Conservation (phyloP, 805 yeast species). For the Myxozyma lipomycoides region DNA sequence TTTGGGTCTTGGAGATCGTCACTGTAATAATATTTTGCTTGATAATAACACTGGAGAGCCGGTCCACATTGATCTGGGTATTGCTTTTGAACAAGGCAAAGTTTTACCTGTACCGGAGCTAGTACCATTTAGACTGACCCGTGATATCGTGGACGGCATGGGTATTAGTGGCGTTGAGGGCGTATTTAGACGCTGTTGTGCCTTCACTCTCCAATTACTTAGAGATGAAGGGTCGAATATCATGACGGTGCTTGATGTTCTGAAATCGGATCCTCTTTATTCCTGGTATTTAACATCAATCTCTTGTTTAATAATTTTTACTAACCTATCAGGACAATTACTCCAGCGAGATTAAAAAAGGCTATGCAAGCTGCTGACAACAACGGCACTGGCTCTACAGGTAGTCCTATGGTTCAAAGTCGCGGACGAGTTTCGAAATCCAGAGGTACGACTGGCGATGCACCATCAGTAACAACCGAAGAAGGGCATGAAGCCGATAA, state of each 20-base stretch:
- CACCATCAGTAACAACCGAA: slow-evolving; percentile 24
- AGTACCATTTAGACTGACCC: slow-evolving; percentile 86
- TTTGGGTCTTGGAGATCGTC: slow-evolving; percentile 92
- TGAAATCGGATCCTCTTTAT: slow-evolving; percentile 89
- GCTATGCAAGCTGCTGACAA: background rate
- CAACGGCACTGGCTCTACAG: background rate
- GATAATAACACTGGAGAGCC: slow-evolving; percentile 85
- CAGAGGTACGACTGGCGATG: too few relatives aligned
- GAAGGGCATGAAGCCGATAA: slow-evolving; percentile 71
- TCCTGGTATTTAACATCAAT: slow-evolving; percentile 53
- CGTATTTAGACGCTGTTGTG: slow-evolving; percentile 66
- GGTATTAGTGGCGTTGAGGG: slow-evolving; percentile 87
- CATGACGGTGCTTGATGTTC: slow-evolving; percentile 74
- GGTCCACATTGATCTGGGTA: slow-evolving; percentile 92
- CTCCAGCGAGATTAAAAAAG: slow-evolving; percentile 49
- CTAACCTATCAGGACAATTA: slow-evolving; percentile 46
- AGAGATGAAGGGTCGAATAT: slow-evolving; percentile 65
- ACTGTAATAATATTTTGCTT: slow-evolving; percentile 82
- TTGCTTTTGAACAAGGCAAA: slow-evolving; percentile 93
- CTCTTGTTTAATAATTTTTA: background rate
- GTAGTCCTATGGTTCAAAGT: too few relatives aligned
- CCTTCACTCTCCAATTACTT: slow-evolving; percentile 64
- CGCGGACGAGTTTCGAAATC: too few relatives aligned
- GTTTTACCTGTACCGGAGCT: slow-evolving; percentile 81
- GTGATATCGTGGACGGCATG: slow-evolving; percentile 89